Percentiles rank a stretch among this genome's conserved stretches.
Evolutionary conservation across 352 stramenopile genomes (phyloP).

Genomic region (Phytophthora palmivora): DNA sequence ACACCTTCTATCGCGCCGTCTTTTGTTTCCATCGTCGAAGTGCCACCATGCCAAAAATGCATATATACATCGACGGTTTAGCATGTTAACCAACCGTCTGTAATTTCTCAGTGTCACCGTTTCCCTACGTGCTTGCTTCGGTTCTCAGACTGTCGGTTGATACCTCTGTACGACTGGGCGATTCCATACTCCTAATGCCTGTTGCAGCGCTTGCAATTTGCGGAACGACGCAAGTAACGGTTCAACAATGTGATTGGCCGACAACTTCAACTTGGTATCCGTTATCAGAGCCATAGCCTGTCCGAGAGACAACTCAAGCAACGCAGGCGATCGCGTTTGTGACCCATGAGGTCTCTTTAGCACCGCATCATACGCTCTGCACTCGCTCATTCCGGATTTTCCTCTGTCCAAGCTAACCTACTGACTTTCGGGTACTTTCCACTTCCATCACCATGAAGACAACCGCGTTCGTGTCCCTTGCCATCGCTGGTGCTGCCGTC

Average conservation of each 20-base stretch:
- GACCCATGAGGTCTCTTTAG: not conserved
- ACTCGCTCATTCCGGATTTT: conserved; percentile 39
- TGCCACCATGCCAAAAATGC: too few relatives aligned
- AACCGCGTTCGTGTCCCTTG: conserved; percentile 25
- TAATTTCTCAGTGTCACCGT: too few relatives aligned
- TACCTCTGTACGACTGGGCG: too few relatives aligned
- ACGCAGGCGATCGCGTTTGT: not conserved
- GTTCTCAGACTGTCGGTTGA: too few relatives aligned
- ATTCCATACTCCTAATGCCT: too few relatives aligned
- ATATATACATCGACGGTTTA: too few relatives aligned
- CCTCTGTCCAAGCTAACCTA: conserved; percentile 15
- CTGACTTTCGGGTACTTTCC: conserved; percentile 7
- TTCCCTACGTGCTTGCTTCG: too few relatives aligned
- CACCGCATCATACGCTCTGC: not conserved
- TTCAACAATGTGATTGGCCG: conserved; percentile 12
- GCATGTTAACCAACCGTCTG: too few relatives aligned
- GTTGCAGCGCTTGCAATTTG: not conserved
- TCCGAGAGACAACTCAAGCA: conserved; percentile 21
- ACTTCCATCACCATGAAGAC: conserved; percentile 35
- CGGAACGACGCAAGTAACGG: conserved; percentile 15
- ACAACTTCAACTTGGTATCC: conserved; percentile 30
- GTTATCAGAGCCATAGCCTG: conserved; percentile 38
- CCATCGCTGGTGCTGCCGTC: conserved; percentile 15
- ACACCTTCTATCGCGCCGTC: too few relatives aligned
- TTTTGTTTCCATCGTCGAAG: too few relatives aligned